phyloP scores from a whole-genome alignment of 2,329 filamentous ascomycete genomes.

The Polychaeton citri region DNA sequence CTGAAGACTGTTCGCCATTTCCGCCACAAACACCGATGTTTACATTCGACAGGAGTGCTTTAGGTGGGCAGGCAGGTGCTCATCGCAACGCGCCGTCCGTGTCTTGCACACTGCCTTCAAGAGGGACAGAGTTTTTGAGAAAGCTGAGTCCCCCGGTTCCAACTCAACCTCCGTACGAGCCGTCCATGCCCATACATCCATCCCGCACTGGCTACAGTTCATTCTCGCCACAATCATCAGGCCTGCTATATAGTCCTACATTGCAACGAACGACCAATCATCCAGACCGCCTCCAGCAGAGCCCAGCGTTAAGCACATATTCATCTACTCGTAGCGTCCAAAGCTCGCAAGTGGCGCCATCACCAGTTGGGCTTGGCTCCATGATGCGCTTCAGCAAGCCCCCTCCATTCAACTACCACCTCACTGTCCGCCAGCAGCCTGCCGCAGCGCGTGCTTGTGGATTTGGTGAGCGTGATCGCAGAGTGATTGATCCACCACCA shows the following conservation, averaged over 20 bases:
- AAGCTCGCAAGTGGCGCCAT: background rate
- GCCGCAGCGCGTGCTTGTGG: constrained; percentile 67
- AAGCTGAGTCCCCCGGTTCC: background rate
- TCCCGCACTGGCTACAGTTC: constrained; percentile 22
- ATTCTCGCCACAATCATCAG: background rate
- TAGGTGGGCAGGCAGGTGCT: too few species aligned
- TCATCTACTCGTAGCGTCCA: constrained; percentile 3
- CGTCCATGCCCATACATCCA: background rate
- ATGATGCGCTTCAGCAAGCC: constrained; percentile 5
- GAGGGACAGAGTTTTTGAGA: background rate
- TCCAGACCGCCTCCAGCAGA: background rate
- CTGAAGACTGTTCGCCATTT: too few species aligned
- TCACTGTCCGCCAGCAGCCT: constrained; percentile 63
- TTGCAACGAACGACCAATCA: background rate
- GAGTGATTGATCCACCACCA: constrained; percentile 72
- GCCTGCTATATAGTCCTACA: background rate
- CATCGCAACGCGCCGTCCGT: too few species aligned
- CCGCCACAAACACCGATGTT: too few species aligned
- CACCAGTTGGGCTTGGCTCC: background rate
- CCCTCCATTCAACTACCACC: constrained; percentile 27
- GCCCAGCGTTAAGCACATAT: constrained; percentile 3
- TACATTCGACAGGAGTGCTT: too few species aligned
- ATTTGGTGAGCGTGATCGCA: constrained; percentile 68
- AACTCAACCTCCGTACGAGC: background rate
- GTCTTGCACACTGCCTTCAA: too few species aligned